Conservation (phyloP, 129 eudicot species). For the Tagetes erecta region DNA sequence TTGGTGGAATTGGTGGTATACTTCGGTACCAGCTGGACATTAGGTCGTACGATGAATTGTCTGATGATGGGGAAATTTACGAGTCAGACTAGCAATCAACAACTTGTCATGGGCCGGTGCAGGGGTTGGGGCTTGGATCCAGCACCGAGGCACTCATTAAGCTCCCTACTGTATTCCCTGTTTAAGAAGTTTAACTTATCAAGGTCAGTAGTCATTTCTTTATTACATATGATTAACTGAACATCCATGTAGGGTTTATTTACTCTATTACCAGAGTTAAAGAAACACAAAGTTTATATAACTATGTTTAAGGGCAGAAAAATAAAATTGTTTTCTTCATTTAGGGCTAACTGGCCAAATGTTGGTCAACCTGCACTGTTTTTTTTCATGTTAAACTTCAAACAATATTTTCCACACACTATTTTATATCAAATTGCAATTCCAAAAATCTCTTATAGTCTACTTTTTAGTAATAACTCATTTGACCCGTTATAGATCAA, state of each 20-base stretch:
- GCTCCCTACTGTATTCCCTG: conserved; percentile 16
- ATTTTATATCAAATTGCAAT: neutral
- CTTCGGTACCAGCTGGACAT: conserved; percentile 44
- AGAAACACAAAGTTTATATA: neutral
- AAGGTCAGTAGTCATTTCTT: conserved; percentile 23
- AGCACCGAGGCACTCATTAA: conserved; percentile 29
- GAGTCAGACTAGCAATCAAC: conserved; percentile 44
- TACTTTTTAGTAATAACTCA: neutral
- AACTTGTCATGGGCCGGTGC: conserved; percentile 31
- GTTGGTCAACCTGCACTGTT: too few species aligned
- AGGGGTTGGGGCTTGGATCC: conserved; percentile 31
- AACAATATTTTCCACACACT: neutral
- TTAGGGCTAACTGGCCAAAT: neutral
- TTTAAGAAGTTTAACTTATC: conserved; percentile 5
- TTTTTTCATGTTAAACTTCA: neutral
- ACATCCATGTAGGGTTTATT: neutral
- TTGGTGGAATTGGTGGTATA: conserved; percentile 49
- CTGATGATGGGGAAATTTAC: conserved; percentile 40
- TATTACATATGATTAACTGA: neutral
- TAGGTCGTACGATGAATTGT: conserved; percentile 41
- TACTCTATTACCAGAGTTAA: neutral
- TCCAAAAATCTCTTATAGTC: neutral
- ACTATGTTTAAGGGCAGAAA: neutral
- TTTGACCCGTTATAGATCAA: neutral
- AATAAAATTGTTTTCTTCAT: neutral